Evolutionary conservation across 192 early-diverging fungal species (phyloP), one percentile per base, ranked within the genome.

Genomic region (Tieghemiomyces parasiticus): DNA sequence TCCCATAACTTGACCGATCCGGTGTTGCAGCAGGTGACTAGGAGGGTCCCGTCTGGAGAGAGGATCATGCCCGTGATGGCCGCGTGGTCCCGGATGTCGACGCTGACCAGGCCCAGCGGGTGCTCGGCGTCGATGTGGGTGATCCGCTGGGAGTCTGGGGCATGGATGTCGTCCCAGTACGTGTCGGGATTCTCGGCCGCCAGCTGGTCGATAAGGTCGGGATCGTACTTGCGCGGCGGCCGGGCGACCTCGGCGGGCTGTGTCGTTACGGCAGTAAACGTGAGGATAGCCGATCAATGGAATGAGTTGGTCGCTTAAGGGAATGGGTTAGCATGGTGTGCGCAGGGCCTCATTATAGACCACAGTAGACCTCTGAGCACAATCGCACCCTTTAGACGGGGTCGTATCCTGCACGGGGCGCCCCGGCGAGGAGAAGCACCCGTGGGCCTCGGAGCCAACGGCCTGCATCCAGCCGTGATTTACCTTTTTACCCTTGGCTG

Each of bases 1-100:
- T 91, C 88, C 90, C 91, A 95, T 44, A 95, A 68, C 34, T 80
- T 80, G 14, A 78, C 76, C 33, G 74, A 67, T 16, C 90, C 93
- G 19, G 81, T 63, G 64, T 82, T 91, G 63, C 83, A 88, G 71
- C 94, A 91, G 13, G 90, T 90, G 1, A 80, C 93, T 24, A 95
- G 67, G 78, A 95, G 78, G 12, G 78, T 66, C 28, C 91, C 91
- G 63, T 95, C 91, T 0, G 81, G 75, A 0, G 91, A 93, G 1
- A 93, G 72, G 13, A 76, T 68, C 79, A 95, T 91, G 6, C 91
- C 82, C 14, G 85, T 90, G 48, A 95, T 82, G 12, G 88, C 71
- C 68, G 81, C 78, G 61, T 88, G 83, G 68, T 95, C 91, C 42
- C 76, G 80, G 29, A 93, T 80, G 44, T 78, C 76, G 32, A 78